Evolutionary conservation across 2,329 filamentous ascomycete genomes (phyloP).

Genomic region (Pyricularia sp.): DNA sequence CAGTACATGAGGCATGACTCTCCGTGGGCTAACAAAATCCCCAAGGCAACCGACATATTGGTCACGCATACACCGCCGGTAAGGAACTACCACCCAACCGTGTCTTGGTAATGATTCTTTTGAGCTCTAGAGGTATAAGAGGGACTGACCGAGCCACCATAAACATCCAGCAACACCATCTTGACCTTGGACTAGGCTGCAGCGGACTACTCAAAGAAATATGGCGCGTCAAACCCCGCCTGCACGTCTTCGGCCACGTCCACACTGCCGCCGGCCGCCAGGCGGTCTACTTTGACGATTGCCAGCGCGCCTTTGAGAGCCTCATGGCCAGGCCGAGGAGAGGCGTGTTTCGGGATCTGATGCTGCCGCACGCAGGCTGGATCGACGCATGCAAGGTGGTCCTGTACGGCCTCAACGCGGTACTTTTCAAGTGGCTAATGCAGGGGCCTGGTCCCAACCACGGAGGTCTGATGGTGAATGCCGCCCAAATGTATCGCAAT

Average conservation of each 20-base stretch:
- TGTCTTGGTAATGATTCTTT: slow-evolving; percentile 3
- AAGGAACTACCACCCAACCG: slow-evolving; percentile 12
- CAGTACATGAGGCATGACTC: slow-evolving; percentile 59
- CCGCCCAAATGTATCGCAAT: slow-evolving; percentile 44
- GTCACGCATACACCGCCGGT: slow-evolving; percentile 74
- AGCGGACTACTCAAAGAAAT: slow-evolving; percentile 60
- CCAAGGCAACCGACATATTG: slow-evolving; percentile 64
- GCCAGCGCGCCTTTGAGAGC: slow-evolving; percentile 63
- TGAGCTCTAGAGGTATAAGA: neutral
- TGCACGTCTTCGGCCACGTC: slow-evolving; percentile 82
- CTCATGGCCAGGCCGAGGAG: slow-evolving; percentile 37
- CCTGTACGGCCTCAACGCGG: slow-evolving; percentile 32
- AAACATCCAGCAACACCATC: slow-evolving; percentile 48
- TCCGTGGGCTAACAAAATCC: slow-evolving; percentile 65
- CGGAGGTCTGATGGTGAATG: slow-evolving; percentile 46
- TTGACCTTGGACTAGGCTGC: slow-evolving; percentile 62
- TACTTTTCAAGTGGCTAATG: slow-evolving; percentile 50
- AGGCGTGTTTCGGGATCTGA: slow-evolving; percentile 31
- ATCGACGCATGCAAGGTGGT: slow-evolving; percentile 34
- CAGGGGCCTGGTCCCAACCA: slow-evolving; percentile 38
- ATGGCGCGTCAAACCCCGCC: slow-evolving; percentile 61
- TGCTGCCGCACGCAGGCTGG: slow-evolving; percentile 37
- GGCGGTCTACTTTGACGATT: slow-evolving; percentile 63
- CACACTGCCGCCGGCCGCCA: slow-evolving; percentile 68
- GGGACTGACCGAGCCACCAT: neutral